Percentiles rank a stretch among this genome's conserved stretches.
These are phyloP conservation scores for Neophaeococcomyces mojaviensis DNA, from an alignment of 2,329 filamentous ascomycete genomes.

Conservation along the genomic window DNA sequence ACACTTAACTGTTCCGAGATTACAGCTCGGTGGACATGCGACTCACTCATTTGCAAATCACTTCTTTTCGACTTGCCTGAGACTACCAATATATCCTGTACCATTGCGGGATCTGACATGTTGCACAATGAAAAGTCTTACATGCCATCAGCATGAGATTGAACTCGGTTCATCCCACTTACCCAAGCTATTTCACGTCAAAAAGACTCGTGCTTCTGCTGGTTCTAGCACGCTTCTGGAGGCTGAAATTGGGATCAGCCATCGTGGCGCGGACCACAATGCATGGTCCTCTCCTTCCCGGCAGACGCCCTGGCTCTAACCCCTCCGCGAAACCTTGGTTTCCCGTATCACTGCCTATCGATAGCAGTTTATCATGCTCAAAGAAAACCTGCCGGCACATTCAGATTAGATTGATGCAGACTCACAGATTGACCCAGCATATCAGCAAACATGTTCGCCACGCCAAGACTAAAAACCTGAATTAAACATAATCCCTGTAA, in stretches of 20 bases:
- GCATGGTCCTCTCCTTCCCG: not conserved
- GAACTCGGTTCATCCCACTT: too few relatives aligned
- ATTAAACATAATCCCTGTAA: too few relatives aligned
- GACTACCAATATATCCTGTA: not conserved
- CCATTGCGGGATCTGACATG: too few relatives aligned
- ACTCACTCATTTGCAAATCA: not conserved
- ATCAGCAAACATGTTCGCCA: too few relatives aligned
- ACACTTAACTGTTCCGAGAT: not conserved
- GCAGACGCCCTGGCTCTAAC: not conserved
- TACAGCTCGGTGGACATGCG: not conserved
- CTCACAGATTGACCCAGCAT: too few relatives aligned
- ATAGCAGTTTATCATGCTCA: not conserved
- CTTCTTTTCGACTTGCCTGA: not conserved
- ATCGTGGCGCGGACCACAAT: not conserved
- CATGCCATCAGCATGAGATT: not conserved
- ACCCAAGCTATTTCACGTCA: too few relatives aligned
- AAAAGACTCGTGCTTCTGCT: too few relatives aligned
- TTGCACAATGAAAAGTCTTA: not conserved
- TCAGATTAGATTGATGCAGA: too few relatives aligned
- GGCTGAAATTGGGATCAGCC: slow-evolving; percentile 1
- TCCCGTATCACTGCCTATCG: not conserved
- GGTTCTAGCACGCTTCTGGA: not conserved
- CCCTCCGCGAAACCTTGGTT: not conserved
- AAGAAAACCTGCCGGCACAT: too few relatives aligned
- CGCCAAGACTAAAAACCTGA: too few relatives aligned